Base-by-base conservation (phyloP, 2,329 filamentous ascomycete genomes). In the Trichoderma afroharzianum region DNA sequence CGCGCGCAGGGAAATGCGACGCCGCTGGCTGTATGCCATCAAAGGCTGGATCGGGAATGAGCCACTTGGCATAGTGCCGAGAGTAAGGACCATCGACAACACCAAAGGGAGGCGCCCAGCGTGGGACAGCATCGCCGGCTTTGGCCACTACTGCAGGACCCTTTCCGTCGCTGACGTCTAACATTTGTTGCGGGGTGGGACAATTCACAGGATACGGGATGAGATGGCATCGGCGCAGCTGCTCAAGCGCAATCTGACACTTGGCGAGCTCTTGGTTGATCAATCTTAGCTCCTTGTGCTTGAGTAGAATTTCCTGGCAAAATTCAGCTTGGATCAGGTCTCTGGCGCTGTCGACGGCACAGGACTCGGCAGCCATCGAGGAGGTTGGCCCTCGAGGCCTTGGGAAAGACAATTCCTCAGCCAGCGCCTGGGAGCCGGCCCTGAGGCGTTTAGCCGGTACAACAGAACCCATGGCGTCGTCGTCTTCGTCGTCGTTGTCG, bases 181-280 rank as follows among this genome's bases (percentile, higher is more conserved):
- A 81, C 88, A 91, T 91, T 77, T 90, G 88, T 74, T 88, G 84
- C 30, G 91, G 91, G 9, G 90, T 89, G 53, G 89, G 88, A 74
- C 88, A 86, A 74, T 89, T 88, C 74, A 91, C 89, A 36, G 95
- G 95, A 80, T 94, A 98, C 5, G 95, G 95, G 76, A 97, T 95
- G 75, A 98, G 86, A 79, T 96, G 91, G 82, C 95, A 98, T 73
- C 96, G 91, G 76, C 96, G 92, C 74, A 99, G 85, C 83, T 98
- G 96, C 83, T 99, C 96, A 76, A 98, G 87, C 12, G 95, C 94
- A 74, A 95, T 85, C 83, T 98, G 95, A 79, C 95, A 98, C 84
- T 98, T 98, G 75, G 94, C 95, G 75, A 98, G 88, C 83, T 98
- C 96, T 82, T 97, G 94, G 79, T 98, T 94, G 81, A 98, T 97